Conservation (phyloP, 139 green algal species). For the Haematococcus lacustris region DNA sequence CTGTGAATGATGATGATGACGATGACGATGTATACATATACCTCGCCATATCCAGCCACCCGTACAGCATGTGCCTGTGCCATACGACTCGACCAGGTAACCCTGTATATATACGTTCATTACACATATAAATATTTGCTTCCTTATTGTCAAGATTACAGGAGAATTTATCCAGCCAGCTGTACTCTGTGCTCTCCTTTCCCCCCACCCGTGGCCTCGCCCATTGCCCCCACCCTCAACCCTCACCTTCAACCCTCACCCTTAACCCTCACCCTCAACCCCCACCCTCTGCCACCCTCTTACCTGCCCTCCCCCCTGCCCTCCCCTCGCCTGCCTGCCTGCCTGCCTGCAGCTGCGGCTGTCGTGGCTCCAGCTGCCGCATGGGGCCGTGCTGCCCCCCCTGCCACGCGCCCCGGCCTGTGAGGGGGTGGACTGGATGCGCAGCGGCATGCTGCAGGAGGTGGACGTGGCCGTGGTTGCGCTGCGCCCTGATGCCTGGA, state of each 20-base stretch:
- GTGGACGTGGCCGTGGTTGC: constrained; percentile 2
- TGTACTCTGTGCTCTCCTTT: no score
- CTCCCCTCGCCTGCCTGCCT: neutral
- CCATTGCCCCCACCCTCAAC: no score
- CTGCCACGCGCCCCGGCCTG: neutral
- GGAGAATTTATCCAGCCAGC: no score
- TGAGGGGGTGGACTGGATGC: constrained; percentile 15
- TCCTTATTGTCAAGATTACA: no score
- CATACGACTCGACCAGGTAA: no score
- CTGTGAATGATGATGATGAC: no score
- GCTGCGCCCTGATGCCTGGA: constrained; percentile 18
- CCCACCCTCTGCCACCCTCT: neutral
- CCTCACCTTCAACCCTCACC: neutral
- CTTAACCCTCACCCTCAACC: neutral
- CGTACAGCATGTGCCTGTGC: no score
- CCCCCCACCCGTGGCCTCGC: no score
- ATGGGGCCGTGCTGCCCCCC: neutral
- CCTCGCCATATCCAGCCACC: no score
- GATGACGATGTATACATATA: no score
- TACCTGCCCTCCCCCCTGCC: neutral
- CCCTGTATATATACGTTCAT: no score
- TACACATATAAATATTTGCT: no score
- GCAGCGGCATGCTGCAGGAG: constrained; percentile 8
- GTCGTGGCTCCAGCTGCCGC: neutral
- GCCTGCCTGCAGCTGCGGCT: neutral